Evolutionary conservation across 495 filamentous ascomycete species (phyloP).

Genomic region (Lichenothelia convexa): DNA sequence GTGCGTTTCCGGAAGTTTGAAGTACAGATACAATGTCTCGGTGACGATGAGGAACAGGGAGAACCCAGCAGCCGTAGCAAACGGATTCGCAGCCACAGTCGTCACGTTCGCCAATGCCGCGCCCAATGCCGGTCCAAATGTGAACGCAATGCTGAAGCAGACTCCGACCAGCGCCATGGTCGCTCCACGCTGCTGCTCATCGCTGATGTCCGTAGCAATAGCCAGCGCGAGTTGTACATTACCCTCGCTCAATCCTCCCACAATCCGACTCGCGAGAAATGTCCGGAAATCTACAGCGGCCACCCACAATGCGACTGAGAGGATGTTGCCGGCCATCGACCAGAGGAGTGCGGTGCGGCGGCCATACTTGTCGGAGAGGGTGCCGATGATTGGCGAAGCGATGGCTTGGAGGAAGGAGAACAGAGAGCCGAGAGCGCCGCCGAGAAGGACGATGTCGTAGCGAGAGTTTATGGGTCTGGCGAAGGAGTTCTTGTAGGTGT

Average conservation of each 20-base stretch:
- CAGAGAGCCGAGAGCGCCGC: slow-evolving; percentile 80
- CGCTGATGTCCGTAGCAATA: slow-evolving; percentile 91
- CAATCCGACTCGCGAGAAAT: slow-evolving; percentile 77
- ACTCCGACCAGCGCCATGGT: slow-evolving; percentile 93
- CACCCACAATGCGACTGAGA: slow-evolving; percentile 87
- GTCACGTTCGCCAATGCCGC: slow-evolving; percentile 60
- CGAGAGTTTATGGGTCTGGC: slow-evolving; percentile 82
- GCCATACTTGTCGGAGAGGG: slow-evolving; percentile 74
- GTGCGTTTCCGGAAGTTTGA: slow-evolving; percentile 76
- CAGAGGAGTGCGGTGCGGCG: slow-evolving; percentile 73
- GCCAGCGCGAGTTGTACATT: slow-evolving; percentile 94
- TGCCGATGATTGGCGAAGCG: slow-evolving; percentile 80
- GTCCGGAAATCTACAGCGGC: slow-evolving; percentile 84
- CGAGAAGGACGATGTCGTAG: slow-evolving; percentile 93
- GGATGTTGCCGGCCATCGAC: slow-evolving; percentile 88
- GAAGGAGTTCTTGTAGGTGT: slow-evolving; percentile 90
- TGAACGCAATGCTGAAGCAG: slow-evolving; percentile 95
- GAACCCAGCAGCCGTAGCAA: slow-evolving; percentile 74
- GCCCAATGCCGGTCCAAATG: slow-evolving; percentile 81
- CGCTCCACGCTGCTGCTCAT: slow-evolving; percentile 57
- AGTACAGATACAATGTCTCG: slow-evolving; percentile 81
- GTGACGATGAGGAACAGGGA: slow-evolving; percentile 62
- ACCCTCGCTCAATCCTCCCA: slow-evolving; percentile 87
- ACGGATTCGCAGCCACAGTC: slow-evolving; percentile 73
- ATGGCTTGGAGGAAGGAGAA: slow-evolving; percentile 89